Base-by-base conservation (phyloP, 2,329 filamentous ascomycete species). In the Ceratocystis albifundus region DNA sequence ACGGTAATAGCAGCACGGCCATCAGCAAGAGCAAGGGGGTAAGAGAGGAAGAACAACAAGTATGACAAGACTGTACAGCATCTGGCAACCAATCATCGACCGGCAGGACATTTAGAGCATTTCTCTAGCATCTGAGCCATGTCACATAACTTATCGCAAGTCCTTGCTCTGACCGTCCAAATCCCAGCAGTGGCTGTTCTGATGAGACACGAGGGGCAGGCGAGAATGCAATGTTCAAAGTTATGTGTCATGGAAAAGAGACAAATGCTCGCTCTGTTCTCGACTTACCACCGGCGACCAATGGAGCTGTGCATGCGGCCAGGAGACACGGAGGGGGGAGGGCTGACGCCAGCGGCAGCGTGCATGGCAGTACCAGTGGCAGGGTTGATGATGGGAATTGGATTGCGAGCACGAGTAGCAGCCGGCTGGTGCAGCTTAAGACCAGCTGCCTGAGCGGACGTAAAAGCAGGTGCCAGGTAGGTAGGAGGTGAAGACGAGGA, bases 371-470 rank as follows among this genome's bases (percentile, higher is more conserved):
- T 86, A 73, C 94, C 91, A 67, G 93, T 96, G 71, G 84, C 89
- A 65, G 94, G 94, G 81, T 99, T 96, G 77, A 97, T 90, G 75
- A 99, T 99, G 68, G 93, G 93, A 71, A 97, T 97, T 73, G 94
- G 90, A 76, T 96, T 97, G 77, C 91, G 90, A 67, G 88, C 85
- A 71, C 94, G 89, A 70, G 92, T 90, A 69, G 92, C 90, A 69
- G 92, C 83, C 69, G 92, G 90, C 80, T 96, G 93, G 77, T 96
- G 90, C 69, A 95, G 81, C 79, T 96, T 96, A 72, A 93, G 72
- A 80, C 77, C 85, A 69, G 78, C 77, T 68, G 81, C 84, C 72
- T 85, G 87, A 75, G 78, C 81, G 72, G 88, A 86, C 76, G 84
- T 88, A 71, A 80, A 77, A 44, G 86, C 82, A 65, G 87, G 84